A percentile compares a stretch with the other conserved stretches of the same genome.
Evolutionary conservation across 306 rosid species (phyloP).

Genomic region (Vicia faba): DNA sequence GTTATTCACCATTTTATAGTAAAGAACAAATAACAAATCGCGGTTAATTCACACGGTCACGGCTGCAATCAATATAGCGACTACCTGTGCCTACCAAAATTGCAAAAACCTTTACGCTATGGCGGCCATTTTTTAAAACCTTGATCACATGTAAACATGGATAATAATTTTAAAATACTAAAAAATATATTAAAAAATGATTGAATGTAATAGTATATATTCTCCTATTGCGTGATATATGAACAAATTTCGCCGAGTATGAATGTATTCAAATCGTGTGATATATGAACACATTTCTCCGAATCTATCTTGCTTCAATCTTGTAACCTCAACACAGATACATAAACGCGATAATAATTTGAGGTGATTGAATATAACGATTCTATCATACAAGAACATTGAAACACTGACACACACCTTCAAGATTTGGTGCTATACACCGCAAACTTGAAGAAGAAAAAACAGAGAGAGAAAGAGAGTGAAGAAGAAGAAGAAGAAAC

Average conservation of each 20-base stretch:
- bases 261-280: neutral
- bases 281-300: neutral
- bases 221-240: too few species aligned
- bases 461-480: neutral
- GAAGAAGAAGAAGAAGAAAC: slow-evolving; percentile 36
- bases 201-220: too few species aligned
- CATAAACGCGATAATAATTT: neutral
- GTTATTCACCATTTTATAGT: too few species aligned
- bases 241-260: neutral
- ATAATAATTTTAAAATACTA: too few species aligned
- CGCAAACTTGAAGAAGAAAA: neutral
- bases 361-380: neutral
- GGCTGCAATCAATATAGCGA: too few species aligned
- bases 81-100: too few species aligned
- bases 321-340: neutral
- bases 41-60: too few species aligned
- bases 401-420: too few species aligned
- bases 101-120: too few species aligned
- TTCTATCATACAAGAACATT: neutral
- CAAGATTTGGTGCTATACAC: neutral
- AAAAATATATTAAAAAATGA: too few species aligned
- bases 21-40: too few species aligned
- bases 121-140: too few species aligned
- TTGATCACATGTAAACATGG: neutral
- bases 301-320: neutral